Conservation (phyloP, 2,329 filamentous ascomycete species). For the Talaromyces amestolkiae region DNA sequence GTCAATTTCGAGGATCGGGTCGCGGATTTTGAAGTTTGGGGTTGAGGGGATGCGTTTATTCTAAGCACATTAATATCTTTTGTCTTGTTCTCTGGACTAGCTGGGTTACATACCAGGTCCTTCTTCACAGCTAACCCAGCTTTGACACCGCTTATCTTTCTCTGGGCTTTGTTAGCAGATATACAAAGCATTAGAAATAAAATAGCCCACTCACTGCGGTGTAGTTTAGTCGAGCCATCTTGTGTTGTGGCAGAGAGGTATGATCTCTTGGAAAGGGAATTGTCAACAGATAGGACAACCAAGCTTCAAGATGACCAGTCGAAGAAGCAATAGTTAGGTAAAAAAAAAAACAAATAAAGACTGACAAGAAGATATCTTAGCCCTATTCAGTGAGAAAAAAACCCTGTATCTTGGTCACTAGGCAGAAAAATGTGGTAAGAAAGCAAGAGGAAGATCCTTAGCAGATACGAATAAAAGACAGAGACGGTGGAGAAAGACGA, state of each 20-base stretch:
- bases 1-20: slow-evolving; percentile 46
- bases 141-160: slow-evolving; percentile 47
- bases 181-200: background rate
- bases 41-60: slow-evolving; percentile 36
- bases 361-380: background rate
- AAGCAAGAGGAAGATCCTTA: background rate
- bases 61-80: slow-evolving; percentile 22
- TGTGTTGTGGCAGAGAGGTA: slow-evolving; percentile 11
- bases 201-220: slow-evolving; percentile 32
- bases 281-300: background rate
- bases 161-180: slow-evolving; percentile 29
- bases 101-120: slow-evolving; percentile 34
- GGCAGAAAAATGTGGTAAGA: background rate
- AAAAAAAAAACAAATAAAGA: background rate
- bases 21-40: slow-evolving; percentile 25
- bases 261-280: no score
- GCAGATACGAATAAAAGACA: no score
- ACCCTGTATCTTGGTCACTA: background rate
- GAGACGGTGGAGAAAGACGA: background rate
- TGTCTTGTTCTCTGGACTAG: no score
- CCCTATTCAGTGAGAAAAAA: background rate
- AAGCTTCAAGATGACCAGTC: background rate
- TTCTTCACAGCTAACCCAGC: slow-evolving; percentile 47
- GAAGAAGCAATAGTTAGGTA: background rate
- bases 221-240: slow-evolving; percentile 43